A percentile compares a stretch with the other conserved stretches of the same genome.
Evolutionary conservation across 1,139 yeast species (phyloP).

Genomic region (Arxiozyma slooffiae): DNA sequence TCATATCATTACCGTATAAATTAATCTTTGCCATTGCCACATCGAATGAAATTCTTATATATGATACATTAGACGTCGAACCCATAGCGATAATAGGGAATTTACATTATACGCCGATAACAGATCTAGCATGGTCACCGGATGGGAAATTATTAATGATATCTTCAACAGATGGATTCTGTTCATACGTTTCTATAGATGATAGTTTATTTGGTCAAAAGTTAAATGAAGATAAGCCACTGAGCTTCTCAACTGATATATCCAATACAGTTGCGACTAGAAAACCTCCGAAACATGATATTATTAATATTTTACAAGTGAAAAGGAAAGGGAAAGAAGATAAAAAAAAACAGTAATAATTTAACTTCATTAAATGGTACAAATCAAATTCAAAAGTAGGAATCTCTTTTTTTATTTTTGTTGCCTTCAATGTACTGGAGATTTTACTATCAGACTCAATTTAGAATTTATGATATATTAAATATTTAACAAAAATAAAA

Average conservation of each 20-base stretch:
- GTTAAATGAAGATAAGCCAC: constrained; percentile 3
- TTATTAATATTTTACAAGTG: constrained; percentile 1
- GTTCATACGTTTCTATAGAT: constrained; percentile 55
- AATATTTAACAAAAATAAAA: too few relatives aligned
- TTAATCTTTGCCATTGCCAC: constrained; percentile 91
- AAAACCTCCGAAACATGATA: not conserved
- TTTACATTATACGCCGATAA: constrained; percentile 77
- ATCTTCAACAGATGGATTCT: constrained; percentile 91
- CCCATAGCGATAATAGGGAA: constrained; percentile 73
- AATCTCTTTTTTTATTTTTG: too few relatives aligned
- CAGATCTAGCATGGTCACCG: constrained; percentile 76
- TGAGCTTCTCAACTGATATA: too few relatives aligned
- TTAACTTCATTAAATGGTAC: too few relatives aligned
- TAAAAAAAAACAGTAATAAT: too few relatives aligned
- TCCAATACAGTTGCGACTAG: not conserved
- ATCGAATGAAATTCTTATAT: constrained; percentile 72
- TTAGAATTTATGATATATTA: not conserved
- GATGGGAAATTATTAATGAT: constrained; percentile 66
- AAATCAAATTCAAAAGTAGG: too few relatives aligned
- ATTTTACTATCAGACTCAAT: not conserved
- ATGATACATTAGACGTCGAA: constrained; percentile 59
- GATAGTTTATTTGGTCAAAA: constrained; percentile 44
- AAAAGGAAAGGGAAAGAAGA: too few relatives aligned
- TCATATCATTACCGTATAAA: constrained; percentile 52
- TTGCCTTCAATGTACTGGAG: too few relatives aligned